phyloP scores from a whole-genome alignment of 257 asterid genomes.

The Fraxinus americana region DNA sequence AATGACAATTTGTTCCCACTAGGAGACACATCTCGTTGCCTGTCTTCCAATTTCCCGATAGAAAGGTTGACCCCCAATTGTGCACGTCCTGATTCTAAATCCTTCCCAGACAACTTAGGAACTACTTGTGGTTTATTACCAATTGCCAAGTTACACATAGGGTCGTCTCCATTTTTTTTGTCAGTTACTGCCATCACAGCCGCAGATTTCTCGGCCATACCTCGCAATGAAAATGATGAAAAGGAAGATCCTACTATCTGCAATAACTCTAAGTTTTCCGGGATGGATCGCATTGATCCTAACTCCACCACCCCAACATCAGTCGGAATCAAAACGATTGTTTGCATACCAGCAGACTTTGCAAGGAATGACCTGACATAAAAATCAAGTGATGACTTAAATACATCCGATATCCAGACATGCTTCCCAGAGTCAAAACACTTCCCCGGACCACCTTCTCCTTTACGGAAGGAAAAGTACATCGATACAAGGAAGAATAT shows the following conservation, averaged over 20 bases:
- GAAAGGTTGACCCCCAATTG: constrained; percentile 39
- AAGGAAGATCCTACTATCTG: constrained; percentile 59
- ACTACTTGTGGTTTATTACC: constrained; percentile 31
- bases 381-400: constrained; percentile 52
- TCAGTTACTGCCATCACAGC: constrained; percentile 33
- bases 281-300: constrained; percentile 76
- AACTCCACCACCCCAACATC: constrained; percentile 88
- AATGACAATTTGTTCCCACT: constrained; percentile 41
- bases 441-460: constrained; percentile 90
- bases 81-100: constrained; percentile 35
- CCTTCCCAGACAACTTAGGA: constrained; percentile 65
- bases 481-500: constrained; percentile 95
- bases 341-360: constrained; percentile 86
- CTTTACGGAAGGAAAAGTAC: constrained; percentile 86
- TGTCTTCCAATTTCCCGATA: constrained; percentile 41
- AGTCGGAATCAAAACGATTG: constrained; percentile 82
- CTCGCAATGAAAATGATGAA: constrained; percentile 46
- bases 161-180: constrained; percentile 28
- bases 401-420: constrained; percentile 67
- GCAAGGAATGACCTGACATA: constrained; percentile 84
- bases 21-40: constrained; percentile 29
- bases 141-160: constrained; percentile 23
- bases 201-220: constrained; percentile 29
- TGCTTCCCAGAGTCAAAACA: constrained; percentile 69
- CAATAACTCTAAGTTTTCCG: constrained; percentile 63